phyloP scores from a whole-genome alignment of 805 yeast species.

The Saturnispora quitensis region DNA sequence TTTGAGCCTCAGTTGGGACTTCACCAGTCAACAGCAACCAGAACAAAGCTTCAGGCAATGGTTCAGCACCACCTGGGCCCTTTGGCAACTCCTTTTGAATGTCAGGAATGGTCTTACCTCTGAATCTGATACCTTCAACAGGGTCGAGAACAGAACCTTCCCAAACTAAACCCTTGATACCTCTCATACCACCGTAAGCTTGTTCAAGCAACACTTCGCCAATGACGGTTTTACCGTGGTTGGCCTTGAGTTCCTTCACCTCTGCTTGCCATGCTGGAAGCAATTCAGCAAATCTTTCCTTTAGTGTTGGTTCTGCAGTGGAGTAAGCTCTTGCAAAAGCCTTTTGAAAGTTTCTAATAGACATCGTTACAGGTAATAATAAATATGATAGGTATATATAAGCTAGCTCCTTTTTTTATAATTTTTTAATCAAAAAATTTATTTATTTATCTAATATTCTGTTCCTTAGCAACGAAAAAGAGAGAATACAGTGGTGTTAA shows the following conservation, averaged over 20 bases:
- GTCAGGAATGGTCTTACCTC: slow-evolving; percentile 78
- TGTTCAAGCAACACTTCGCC: slow-evolving; percentile 71
- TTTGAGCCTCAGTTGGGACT: slow-evolving; percentile 65
- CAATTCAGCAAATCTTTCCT: slow-evolving; percentile 88
- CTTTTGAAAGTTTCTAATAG: slow-evolving; percentile 26
- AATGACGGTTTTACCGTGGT: slow-evolving; percentile 75
- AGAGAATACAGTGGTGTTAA: not conserved
- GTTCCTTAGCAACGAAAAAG: not conserved
- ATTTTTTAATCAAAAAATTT: not conserved
- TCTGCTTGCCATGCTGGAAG: slow-evolving; percentile 89
- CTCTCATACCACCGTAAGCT: slow-evolving; percentile 90
- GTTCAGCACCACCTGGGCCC: slow-evolving; percentile 55
- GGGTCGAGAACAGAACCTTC: slow-evolving; percentile 84
- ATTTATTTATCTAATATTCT: not conserved
- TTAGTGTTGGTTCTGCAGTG: slow-evolving; percentile 50
- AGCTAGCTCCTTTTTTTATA: not conserved
- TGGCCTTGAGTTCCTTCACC: slow-evolving; percentile 81
- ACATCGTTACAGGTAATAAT: slow-evolving; percentile 7
- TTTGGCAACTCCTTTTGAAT: slow-evolving; percentile 67
- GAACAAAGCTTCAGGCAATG: slow-evolving; percentile 71
- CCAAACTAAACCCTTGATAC: slow-evolving; percentile 79
- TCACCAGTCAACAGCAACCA: slow-evolving; percentile 81
- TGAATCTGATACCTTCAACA: slow-evolving; percentile 77
- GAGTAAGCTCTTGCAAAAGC: slow-evolving; percentile 30
- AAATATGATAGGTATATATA: not conserved